phyloP scores from a whole-genome alignment of 2,329 filamentous ascomycete genomes.

The Huntiella savannae region DNA sequence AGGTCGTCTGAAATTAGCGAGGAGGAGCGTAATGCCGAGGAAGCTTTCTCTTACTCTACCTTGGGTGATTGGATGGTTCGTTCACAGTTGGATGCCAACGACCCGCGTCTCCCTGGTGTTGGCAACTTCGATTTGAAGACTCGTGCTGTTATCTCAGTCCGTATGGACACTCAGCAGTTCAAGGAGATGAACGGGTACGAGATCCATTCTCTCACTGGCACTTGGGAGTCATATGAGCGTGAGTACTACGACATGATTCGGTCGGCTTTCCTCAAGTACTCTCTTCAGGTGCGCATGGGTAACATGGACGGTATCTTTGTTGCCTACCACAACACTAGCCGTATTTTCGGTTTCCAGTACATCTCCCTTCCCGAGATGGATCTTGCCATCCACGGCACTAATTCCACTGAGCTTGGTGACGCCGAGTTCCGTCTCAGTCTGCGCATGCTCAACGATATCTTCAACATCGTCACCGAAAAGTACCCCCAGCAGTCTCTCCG shows the following conservation, averaged over 20 bases:
- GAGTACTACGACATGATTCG: conserved; percentile 97
- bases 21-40: conserved; percentile 50
- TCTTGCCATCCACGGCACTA: conserved; percentile 62
- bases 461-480: conserved; percentile 54
- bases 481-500: conserved; percentile 64
- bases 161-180: conserved; percentile 62
- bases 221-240: conserved; percentile 81
- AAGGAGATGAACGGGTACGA: conserved; percentile 71
- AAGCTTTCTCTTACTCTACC: conserved; percentile 75
- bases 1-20: conserved; percentile 50
- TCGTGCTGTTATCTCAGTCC: conserved; percentile 72
- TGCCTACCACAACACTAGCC: conserved; percentile 83
- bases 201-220: conserved; percentile 54
- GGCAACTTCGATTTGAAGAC: conserved; percentile 97
- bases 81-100: conserved; percentile 82
- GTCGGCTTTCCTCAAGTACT: conserved; percentile 88
- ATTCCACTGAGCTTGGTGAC: conserved; percentile 49
- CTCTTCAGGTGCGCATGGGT: conserved; percentile 87
- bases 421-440: conserved; percentile 73
- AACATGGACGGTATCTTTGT: conserved; percentile 98
- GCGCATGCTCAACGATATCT: conserved; percentile 54
- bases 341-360: conserved; percentile 97
- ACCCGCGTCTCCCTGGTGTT: conserved; percentile 66
- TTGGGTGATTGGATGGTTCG: conserved; percentile 81
- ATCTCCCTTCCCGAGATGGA: conserved; percentile 78